phyloP scores from a whole-genome alignment of 352 stramenopile species.

The Detonula confervacea region DNA sequence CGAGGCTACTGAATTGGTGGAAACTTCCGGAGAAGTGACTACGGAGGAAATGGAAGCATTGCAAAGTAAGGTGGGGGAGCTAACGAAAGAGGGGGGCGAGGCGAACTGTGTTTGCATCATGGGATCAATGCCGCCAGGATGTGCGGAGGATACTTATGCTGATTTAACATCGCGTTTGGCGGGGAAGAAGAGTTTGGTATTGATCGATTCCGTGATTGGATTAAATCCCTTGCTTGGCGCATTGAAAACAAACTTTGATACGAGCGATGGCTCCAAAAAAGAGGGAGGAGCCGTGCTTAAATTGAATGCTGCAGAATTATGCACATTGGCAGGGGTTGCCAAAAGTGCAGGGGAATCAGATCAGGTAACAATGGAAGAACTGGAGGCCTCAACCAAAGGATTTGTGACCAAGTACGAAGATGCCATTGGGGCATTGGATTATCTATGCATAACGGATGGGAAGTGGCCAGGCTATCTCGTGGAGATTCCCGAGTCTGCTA shows the following conservation, averaged over 20 bases:
- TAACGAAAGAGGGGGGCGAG: slow-evolving; percentile 16
- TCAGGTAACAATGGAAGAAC: slow-evolving; percentile 46
- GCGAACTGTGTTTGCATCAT: slow-evolving; percentile 70
- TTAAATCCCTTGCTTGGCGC: slow-evolving; percentile 53
- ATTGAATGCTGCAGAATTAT: slow-evolving; percentile 79
- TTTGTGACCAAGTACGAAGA: slow-evolving; percentile 61
- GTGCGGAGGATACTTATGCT: slow-evolving; percentile 65
- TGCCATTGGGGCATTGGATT: slow-evolving; percentile 47
- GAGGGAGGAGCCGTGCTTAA: slow-evolving; percentile 63
- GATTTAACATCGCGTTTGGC: slow-evolving; percentile 50
- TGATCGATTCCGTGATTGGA: slow-evolving; percentile 81
- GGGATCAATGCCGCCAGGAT: slow-evolving; percentile 80
- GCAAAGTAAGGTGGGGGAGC: slow-evolving; percentile 34
- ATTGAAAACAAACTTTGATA: slow-evolving; percentile 43
- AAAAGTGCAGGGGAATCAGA: slow-evolving; percentile 52
- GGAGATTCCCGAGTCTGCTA: slow-evolving; percentile 20
- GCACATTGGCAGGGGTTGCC: slow-evolving; percentile 55
- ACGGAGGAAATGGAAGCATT: slow-evolving; percentile 62
- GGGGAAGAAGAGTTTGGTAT: slow-evolving; percentile 51
- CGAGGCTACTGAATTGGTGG: slow-evolving; percentile 77
- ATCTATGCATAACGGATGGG: slow-evolving; percentile 79
- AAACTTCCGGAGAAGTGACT: slow-evolving; percentile 68
- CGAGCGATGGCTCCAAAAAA: slow-evolving; percentile 18
- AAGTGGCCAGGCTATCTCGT: slow-evolving; percentile 52
- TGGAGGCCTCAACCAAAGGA: slow-evolving; percentile 42